These are phyloP conservation scores for Nemania serpens DNA, from an alignment of 2,329 filamentous ascomycete species.

Conservation along the genomic window DNA sequence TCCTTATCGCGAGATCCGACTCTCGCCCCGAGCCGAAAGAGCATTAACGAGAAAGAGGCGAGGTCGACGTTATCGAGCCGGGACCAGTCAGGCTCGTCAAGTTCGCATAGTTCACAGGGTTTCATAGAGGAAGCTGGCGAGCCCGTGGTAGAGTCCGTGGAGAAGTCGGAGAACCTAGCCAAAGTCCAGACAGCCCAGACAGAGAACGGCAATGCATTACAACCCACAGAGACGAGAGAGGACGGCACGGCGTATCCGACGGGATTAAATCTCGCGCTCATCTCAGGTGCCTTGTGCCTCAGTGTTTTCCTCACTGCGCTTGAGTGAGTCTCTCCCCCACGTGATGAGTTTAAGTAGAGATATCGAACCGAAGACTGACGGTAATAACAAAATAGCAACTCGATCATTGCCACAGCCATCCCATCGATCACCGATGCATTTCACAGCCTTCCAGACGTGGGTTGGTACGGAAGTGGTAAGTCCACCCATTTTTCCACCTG, in stretches of 20 bases:
- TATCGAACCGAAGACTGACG: conserved; percentile 21
- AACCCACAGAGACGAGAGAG: conserved; percentile 41
- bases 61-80: conserved; percentile 11
- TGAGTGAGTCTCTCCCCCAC: conserved; percentile 38
- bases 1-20: conserved; percentile 18
- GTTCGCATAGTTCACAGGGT: conserved; percentile 5
- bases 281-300: conserved; percentile 50
- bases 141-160: neutral
- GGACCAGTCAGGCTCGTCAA: neutral
- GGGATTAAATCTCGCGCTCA: conserved; percentile 45
- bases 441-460: conserved; percentile 50
- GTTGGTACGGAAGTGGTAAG: conserved; percentile 51
- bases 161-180: conserved; percentile 11
- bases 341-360: neutral
- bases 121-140: conserved; percentile 3
- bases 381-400: conserved; percentile 31
- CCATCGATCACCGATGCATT: conserved; percentile 48
- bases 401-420: conserved; percentile 49
- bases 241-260: conserved; percentile 47
- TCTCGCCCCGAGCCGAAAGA: conserved; percentile 20
- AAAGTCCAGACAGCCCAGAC: conserved; percentile 19
- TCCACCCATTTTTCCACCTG: neutral
- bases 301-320: conserved; percentile 52
- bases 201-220: conserved; percentile 32
- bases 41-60: conserved; percentile 16